Percentiles rank a stretch among this genome's conserved stretches.
Conservation (phyloP, 2,329 filamentous ascomycete species). For the Fusarium sp. region DNA sequence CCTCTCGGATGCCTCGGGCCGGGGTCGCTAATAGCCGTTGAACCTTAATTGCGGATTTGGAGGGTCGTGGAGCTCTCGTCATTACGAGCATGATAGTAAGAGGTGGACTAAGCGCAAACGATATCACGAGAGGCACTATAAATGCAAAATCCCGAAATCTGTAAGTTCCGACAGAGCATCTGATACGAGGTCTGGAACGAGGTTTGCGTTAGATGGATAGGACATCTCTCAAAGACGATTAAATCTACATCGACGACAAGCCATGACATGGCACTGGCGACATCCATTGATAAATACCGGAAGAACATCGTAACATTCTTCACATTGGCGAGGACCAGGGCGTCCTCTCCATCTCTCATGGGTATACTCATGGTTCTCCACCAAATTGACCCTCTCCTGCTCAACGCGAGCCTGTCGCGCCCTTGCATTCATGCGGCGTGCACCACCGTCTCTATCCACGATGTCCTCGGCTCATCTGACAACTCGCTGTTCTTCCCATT, state of each 20-base stretch:
- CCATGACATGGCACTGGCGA: constrained; percentile 59
- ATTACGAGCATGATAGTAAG: too few species aligned
- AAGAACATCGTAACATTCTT: constrained; percentile 60
- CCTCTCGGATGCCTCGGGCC: too few species aligned
- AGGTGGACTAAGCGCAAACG: too few species aligned
- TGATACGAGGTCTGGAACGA: too few species aligned
- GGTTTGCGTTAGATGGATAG: too few species aligned
- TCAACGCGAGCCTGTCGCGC: neutral
- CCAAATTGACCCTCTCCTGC: constrained; percentile 17
- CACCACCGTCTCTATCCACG: constrained; percentile 46
- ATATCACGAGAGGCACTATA: too few species aligned
- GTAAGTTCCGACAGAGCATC: too few species aligned
- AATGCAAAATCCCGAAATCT: too few species aligned
- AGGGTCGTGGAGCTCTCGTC: too few species aligned
- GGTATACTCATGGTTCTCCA: constrained; percentile 57
- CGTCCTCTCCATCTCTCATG: constrained; percentile 56
- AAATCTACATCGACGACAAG: constrained; percentile 62
- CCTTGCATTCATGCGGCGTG: accelerated
- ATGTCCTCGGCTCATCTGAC: constrained; percentile 53
- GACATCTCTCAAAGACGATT: constrained; percentile 53
- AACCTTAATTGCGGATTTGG: too few species aligned
- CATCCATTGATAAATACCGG: constrained; percentile 64
- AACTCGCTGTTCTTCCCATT: constrained; percentile 56
- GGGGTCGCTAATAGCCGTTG: too few species aligned
- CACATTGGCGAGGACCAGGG: constrained; percentile 56